These are phyloP conservation scores for Hemisphaericaspora subhashii DNA, from an alignment of 1,139 yeast genomes.

Conservation along the genomic window DNA sequence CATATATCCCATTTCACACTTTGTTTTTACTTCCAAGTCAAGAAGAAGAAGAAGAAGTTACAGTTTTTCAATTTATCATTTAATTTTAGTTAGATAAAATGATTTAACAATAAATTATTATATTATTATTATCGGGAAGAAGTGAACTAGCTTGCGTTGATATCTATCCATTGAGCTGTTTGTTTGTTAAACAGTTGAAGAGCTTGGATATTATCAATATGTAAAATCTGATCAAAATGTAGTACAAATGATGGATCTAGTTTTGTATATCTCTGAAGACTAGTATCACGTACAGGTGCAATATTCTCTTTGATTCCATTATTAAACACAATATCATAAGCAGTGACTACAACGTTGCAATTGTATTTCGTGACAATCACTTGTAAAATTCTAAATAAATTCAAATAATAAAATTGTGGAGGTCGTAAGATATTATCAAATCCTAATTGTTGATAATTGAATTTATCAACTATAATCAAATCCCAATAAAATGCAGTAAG, in stretches of 20 bases:
- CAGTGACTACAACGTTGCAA: conserved; percentile 33
- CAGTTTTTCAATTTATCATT: no score
- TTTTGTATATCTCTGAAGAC: conserved; percentile 14
- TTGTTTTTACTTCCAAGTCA: no score
- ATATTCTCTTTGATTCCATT: conserved; percentile 21
- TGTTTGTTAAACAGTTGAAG: conserved; percentile 6
- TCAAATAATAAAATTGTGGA: conserved; percentile 17
- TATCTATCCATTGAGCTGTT: conserved; percentile 6
- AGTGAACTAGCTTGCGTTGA: no score
- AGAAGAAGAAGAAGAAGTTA: no score
- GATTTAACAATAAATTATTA: conserved; percentile 1
- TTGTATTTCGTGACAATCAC: conserved; percentile 19
- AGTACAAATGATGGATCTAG: conserved; percentile 18
- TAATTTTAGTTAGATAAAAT: conserved; percentile 1
- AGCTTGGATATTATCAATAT: conserved; percentile 11
- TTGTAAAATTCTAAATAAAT: conserved; percentile 13
- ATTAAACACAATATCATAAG: conserved; percentile 35
- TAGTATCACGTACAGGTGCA: conserved; percentile 2
- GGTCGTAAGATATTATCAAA: conserved; percentile 11
- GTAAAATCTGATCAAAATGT: conserved; percentile 18
- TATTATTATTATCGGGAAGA: conserved; percentile 1
- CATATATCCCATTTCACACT: no score
- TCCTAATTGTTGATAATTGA: conserved; percentile 16
- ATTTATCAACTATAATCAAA: conserved; percentile 19
- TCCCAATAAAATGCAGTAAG: conserved; percentile 38